Percentiles rank a stretch among this genome's conserved stretches.
These are phyloP conservation scores for Melaleuca quinquenervia DNA, from an alignment of 345 rosid species.

Conservation along the genomic window DNA sequence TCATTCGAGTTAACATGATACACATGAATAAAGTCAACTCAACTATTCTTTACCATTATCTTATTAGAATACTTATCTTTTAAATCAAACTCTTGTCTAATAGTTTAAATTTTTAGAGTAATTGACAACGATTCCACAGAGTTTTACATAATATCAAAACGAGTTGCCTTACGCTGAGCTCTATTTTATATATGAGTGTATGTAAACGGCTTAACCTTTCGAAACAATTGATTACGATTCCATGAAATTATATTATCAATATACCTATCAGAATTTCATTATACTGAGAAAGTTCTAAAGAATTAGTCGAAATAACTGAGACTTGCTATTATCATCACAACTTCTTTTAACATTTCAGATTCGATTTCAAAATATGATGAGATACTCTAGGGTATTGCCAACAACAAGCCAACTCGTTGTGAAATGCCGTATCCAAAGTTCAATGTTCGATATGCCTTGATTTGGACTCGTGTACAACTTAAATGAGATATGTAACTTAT, in stretches of 20 bases:
- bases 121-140: not conserved
- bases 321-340: not conserved
- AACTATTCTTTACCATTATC: not conserved
- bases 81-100: not conserved
- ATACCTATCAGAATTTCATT: too few species aligned
- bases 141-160: not conserved
- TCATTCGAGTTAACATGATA: not conserved
- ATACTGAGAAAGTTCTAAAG: not conserved
- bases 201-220: not conserved
- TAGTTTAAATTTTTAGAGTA: not conserved
- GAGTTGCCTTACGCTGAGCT: not conserved
- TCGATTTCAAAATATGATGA: not conserved
- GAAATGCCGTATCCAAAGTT: not conserved
- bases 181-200: not conserved
- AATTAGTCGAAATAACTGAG: not conserved
- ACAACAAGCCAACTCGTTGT: not conserved
- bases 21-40: not conserved
- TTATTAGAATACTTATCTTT: not conserved
- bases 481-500: not conserved
- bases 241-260: too few species aligned
- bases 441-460: not conserved
- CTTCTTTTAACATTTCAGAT: not conserved
- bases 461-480: not conserved
- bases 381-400: not conserved
- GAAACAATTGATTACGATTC: accelerated